Evolutionary conservation across 1,284 basidiomycete genomes (phyloP).

Genomic region (Salmacisia buchloeana): DNA sequence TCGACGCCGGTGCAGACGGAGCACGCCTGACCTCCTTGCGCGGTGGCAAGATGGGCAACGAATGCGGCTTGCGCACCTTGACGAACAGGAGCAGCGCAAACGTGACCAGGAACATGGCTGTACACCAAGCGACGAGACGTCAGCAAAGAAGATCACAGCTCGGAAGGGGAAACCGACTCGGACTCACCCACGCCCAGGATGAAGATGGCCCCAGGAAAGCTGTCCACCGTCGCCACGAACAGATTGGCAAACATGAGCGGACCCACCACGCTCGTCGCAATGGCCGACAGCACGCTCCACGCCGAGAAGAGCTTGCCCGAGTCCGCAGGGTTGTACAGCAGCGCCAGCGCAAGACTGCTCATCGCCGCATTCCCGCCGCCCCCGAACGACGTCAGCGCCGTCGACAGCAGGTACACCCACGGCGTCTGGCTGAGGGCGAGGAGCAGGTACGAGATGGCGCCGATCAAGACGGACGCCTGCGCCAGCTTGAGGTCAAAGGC

Average conservation of each 20-base stretch:
- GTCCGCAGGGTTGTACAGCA: conserved; percentile 35
- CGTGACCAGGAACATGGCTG: conserved; percentile 22
- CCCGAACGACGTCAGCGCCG: conserved; percentile 30
- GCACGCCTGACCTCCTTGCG: too few species aligned
- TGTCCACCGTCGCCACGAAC: conserved; percentile 28
- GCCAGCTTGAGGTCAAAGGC: conserved; percentile 37
- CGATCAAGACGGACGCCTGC: conserved; percentile 15
- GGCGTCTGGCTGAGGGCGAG: conserved; percentile 24
- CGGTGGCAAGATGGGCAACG: conserved; percentile 30
- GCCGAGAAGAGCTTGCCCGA: conserved; percentile 48
- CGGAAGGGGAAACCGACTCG: not conserved
- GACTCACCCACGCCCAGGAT: conserved; percentile 19
- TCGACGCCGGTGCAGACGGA: too few species aligned
- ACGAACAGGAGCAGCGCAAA: conserved; percentile 23
- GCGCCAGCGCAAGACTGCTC: conserved; percentile 41
- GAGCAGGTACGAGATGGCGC: conserved; percentile 18
- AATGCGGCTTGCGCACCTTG: conserved; percentile 31
- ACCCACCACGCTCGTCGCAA: conserved; percentile 37
- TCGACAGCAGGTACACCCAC: conserved; percentile 21
- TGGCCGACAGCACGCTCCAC: conserved; percentile 41
- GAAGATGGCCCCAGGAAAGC: conserved; percentile 34
- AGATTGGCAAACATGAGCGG: conserved; percentile 39
- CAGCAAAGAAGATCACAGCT: not conserved
- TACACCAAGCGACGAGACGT: not conserved
- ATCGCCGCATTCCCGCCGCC: conserved; percentile 42